A percentile compares a stretch with the other conserved stretches of the same genome.
Conservation (phyloP, 257 asterid species). For the Eustoma russellianum region DNA sequence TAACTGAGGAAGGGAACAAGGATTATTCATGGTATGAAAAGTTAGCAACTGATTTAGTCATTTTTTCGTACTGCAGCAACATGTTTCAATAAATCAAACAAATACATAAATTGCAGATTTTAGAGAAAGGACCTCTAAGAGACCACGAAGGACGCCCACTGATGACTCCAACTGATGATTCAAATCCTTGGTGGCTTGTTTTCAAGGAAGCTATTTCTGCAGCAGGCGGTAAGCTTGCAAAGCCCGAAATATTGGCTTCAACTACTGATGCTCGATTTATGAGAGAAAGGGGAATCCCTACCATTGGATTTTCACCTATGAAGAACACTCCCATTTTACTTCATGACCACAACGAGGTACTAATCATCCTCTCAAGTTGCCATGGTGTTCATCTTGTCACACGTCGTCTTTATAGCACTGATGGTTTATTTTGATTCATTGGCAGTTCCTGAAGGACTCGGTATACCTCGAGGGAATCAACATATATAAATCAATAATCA, state of each 20-base stretch:
- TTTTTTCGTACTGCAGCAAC: too few species aligned
- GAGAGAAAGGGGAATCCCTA: slow-evolving; percentile 72
- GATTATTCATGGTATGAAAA: too few species aligned
- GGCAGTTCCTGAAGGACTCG: slow-evolving; percentile 60
- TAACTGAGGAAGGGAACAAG: too few species aligned
- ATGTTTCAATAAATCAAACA: too few species aligned
- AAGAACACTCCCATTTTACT: slow-evolving; percentile 82
- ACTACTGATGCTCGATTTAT: slow-evolving; percentile 86
- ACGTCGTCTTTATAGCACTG: background rate
- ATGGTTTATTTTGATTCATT: slow-evolving; percentile 6
- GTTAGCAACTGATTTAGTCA: too few species aligned
- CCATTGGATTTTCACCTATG: slow-evolving; percentile 94
- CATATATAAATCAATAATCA: slow-evolving; percentile 70
- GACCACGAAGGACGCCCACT: slow-evolving; percentile 61
- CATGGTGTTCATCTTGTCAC: slow-evolving; percentile 1
- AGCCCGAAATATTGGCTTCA: slow-evolving; percentile 78
- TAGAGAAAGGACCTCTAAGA: slow-evolving; percentile 58
- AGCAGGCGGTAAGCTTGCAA: slow-evolving; percentile 85
- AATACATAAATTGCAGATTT: slow-evolving; percentile 29
- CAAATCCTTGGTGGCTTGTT: slow-evolving; percentile 90
- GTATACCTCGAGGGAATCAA: slow-evolving; percentile 74
- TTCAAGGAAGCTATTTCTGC: slow-evolving; percentile 57
- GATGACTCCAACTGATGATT: slow-evolving; percentile 59
- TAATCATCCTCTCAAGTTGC: background rate
- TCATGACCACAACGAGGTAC: slow-evolving; percentile 94